Base-by-base conservation (phyloP, 2,329 filamentous ascomycete genomes). In the Arthrobotrys musiformis region DNA sequence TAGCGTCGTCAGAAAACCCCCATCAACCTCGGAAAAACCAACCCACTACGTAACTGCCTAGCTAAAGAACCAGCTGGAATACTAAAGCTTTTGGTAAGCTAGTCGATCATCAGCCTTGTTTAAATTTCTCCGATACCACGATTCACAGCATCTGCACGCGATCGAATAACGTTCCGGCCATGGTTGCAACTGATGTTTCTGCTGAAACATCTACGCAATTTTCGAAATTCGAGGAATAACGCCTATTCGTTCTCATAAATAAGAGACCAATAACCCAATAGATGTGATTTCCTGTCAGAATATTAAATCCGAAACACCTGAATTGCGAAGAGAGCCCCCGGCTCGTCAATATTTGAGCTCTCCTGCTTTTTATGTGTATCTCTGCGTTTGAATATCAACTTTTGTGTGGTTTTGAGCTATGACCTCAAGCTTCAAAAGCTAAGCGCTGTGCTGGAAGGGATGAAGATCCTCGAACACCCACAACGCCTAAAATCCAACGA, bases 401-500 rank as follows among this genome's bases (percentile, higher is more conserved):
- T n/a, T n/a, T 42, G 19, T 19, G 17, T 6, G 4, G 40, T 15
- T 17, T 42, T 42, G 40, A 42, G 40, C 40, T 42, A 17, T 17
- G 28, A 11, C 26, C 19, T n/a, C 4, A 40, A 26, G 64, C 24
- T 48, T 69, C 28, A 50, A 37, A 69, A 60, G 64, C 64, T 48
- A 69, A 60, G 64, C 64, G 64, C 64, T 60, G 7, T 52, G n/a
- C 37, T 46, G 19, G n/a, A 48, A n/a, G 48, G 33, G 19, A 24
- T 6, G 30, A 11, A 62, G 54, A 42, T 64, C 61, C 30, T 17
- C 54, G 6, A 48, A 26, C 40, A 19, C 64, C 24, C 46, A 54
- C 72, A 76, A 76, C 72, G 64, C 72, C 19, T 26, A 76, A 76
- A 76, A 76, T 76, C 72, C 72, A 76, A 76, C 72, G 72, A 66